A percentile compares a stretch with the other conserved stretches of the same genome.
These are phyloP conservation scores for Ustilago loliicola DNA, from an alignment of 1,284 basidiomycete species.

Conservation along the genomic window DNA sequence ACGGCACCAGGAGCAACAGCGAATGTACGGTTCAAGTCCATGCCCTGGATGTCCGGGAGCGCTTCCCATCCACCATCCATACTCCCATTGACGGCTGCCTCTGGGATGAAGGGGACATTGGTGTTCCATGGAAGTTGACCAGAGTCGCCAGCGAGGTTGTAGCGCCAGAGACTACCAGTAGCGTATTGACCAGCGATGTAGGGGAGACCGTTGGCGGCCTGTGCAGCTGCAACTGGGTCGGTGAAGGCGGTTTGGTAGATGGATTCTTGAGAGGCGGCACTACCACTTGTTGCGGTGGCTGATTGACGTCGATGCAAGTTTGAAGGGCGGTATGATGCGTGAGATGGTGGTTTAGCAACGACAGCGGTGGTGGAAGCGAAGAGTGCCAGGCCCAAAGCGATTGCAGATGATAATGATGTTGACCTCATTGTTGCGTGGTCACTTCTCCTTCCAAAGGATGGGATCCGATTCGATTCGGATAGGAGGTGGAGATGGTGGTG, in stretches of 20 bases:
- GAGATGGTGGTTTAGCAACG: conserved; percentile 18
- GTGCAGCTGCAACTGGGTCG: conserved; percentile 62
- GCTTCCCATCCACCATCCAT: conserved; percentile 72
- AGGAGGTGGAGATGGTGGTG: neutral
- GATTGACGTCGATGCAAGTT: conserved; percentile 31
- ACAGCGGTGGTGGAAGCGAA: conserved; percentile 6
- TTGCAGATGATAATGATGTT: neutral
- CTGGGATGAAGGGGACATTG: conserved; percentile 40
- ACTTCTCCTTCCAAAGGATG: neutral
- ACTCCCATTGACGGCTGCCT: conserved; percentile 48
- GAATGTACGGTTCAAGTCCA: conserved; percentile 58
- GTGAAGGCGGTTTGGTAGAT: conserved; percentile 46
- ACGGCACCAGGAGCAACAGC: conserved; percentile 35
- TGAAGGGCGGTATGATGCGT: conserved; percentile 14
- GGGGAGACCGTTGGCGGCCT: conserved; percentile 47
- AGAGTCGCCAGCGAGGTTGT: conserved; percentile 40
- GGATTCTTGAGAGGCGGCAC: conserved; percentile 21
- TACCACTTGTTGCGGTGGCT: conserved; percentile 6
- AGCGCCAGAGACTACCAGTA: conserved; percentile 24
- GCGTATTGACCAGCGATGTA: conserved; percentile 46
- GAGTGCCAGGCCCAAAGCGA: conserved; percentile 13
- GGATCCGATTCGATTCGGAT: too few relatives aligned
- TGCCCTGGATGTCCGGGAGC: conserved; percentile 52
- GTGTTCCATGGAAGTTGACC: conserved; percentile 61
- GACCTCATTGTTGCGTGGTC: conserved; percentile 12